phyloP scores from a whole-genome alignment of 768 basidiomycete species.

The Rubroboletus pulcherrimus region DNA sequence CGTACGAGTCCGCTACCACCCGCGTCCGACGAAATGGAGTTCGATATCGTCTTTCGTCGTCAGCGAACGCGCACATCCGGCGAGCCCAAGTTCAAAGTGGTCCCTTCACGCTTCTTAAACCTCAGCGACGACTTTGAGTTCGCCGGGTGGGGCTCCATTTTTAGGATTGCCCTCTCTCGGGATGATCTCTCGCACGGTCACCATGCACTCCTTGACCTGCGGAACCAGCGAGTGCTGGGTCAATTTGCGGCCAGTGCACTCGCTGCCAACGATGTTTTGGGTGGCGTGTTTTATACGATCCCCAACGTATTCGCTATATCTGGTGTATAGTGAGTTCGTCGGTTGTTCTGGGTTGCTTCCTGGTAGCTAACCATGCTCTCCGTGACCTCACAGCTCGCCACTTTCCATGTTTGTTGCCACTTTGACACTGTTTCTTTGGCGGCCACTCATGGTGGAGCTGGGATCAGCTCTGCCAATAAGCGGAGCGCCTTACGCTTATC shows the following conservation, averaged over 20 bases:
- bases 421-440: conserved; percentile 62
- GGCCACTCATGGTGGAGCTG: conserved; percentile 71
- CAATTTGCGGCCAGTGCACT: conserved; percentile 64
- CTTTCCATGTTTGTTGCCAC: conserved; percentile 64
- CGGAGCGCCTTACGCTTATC: conserved; percentile 69
- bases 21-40: conserved; percentile 46
- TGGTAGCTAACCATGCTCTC: not conserved
- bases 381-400: conserved; percentile 48
- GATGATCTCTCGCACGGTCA: conserved; percentile 40
- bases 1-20: conserved; percentile 29
- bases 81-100: conserved; percentile 34
- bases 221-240: conserved; percentile 46
- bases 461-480: conserved; percentile 64
- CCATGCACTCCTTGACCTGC: conserved; percentile 28
- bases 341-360: not conserved
- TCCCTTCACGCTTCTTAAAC: conserved; percentile 60
- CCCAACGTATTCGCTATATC: conserved; percentile 60
- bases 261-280: conserved; percentile 64
- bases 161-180: conserved; percentile 41
- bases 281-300: conserved; percentile 66
- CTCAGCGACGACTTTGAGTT: conserved; percentile 66
- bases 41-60: conserved; percentile 56
- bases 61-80: conserved; percentile 49
- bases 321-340: conserved; percentile 55
- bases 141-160: conserved; percentile 63